phyloP scores from a whole-genome alignment of 2,329 filamentous ascomycete species.

The Ophiostoma australiae region DNA sequence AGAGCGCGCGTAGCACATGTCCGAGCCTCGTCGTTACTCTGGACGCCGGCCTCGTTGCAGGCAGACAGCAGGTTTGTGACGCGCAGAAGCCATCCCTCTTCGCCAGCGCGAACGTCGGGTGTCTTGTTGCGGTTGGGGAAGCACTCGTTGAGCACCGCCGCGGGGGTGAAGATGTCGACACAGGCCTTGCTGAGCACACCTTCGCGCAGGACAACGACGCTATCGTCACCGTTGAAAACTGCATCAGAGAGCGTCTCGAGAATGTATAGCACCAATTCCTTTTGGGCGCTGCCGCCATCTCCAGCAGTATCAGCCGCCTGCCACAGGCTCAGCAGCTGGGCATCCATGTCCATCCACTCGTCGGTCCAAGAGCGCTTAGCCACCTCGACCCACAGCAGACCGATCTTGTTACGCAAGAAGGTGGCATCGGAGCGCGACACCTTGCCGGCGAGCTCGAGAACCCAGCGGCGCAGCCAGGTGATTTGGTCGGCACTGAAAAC shows the following conservation, averaged over 20 bases:
- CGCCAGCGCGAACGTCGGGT: conserved; percentile 66
- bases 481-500: conserved; percentile 66
- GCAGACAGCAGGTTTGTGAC: conserved; percentile 68
- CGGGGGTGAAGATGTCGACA: conserved; percentile 88
- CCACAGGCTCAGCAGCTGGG: conserved; percentile 77
- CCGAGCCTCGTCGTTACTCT: conserved; percentile 61
- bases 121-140: conserved; percentile 68
- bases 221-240: conserved; percentile 85
- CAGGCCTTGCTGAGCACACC: conserved; percentile 80
- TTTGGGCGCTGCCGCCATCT: conserved; percentile 55
- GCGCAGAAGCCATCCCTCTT: conserved; percentile 82
- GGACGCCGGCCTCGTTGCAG: conserved; percentile 62
- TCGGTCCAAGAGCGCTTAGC: conserved; percentile 90
- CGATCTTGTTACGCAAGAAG: conserved; percentile 89
- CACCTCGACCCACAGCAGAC: conserved; percentile 89
- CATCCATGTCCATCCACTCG: conserved; percentile 94
- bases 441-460: conserved; percentile 70
- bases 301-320: conserved; percentile 50
- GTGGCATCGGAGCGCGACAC: conserved; percentile 67
- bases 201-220: conserved; percentile 75
- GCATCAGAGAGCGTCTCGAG: conserved; percentile 92
- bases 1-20: conserved; percentile 71
- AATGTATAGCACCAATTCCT: conserved; percentile 81
- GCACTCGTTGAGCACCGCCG: conserved; percentile 65
- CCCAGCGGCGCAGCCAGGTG: conserved; percentile 65